Conservation (phyloP, 2,329 filamentous ascomycete genomes). For the Aspergillus fructus region DNA sequence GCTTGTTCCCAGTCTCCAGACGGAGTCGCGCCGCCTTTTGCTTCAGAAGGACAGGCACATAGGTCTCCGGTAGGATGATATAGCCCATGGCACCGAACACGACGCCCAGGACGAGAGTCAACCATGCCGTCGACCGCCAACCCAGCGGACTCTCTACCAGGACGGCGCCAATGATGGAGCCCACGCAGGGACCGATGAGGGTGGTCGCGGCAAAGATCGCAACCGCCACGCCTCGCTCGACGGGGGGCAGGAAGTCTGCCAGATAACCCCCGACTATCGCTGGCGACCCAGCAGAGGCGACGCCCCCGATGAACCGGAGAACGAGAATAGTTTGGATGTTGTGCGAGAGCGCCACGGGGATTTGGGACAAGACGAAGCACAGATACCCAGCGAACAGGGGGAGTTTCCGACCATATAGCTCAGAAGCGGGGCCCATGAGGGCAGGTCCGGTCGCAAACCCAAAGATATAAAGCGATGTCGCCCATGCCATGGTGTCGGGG, state of each 20-base stretch:
- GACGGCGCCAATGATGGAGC: slow-evolving; percentile 53
- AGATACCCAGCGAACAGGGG: slow-evolving; percentile 50
- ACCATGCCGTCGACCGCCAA: slow-evolving; percentile 61
- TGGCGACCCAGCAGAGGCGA: slow-evolving; percentile 52
- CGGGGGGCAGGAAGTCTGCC: slow-evolving; percentile 51
- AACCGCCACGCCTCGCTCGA: slow-evolving; percentile 49
- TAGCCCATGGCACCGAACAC: slow-evolving; percentile 45
- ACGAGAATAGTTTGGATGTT: slow-evolving; percentile 55
- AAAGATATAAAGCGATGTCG: slow-evolving; percentile 49
- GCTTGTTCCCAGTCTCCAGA: slow-evolving; percentile 49
- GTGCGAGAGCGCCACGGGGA: slow-evolving; percentile 52
- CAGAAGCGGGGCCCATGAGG: slow-evolving; percentile 44
- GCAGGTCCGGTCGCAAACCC: slow-evolving; percentile 33
- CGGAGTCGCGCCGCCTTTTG: slow-evolving; percentile 50
- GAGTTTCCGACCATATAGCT: slow-evolving; percentile 49
- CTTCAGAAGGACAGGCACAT: slow-evolving; percentile 48
- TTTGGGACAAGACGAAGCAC: slow-evolving; percentile 53
- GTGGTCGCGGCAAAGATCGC: slow-evolving; percentile 47
- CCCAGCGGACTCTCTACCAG: slow-evolving; percentile 50
- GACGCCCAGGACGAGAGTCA: slow-evolving; percentile 51
- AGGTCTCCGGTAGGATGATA: slow-evolving; percentile 54
- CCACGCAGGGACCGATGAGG: slow-evolving; percentile 51
- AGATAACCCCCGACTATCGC: slow-evolving; percentile 52
- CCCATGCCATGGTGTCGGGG: slow-evolving; percentile 50
- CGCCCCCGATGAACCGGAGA: slow-evolving; percentile 52